A percentile compares a stretch with the other conserved stretches of the same genome.
Evolutionary conservation across 305 asterid genomes (phyloP).

Genomic region (Fraxinus baroniana): DNA sequence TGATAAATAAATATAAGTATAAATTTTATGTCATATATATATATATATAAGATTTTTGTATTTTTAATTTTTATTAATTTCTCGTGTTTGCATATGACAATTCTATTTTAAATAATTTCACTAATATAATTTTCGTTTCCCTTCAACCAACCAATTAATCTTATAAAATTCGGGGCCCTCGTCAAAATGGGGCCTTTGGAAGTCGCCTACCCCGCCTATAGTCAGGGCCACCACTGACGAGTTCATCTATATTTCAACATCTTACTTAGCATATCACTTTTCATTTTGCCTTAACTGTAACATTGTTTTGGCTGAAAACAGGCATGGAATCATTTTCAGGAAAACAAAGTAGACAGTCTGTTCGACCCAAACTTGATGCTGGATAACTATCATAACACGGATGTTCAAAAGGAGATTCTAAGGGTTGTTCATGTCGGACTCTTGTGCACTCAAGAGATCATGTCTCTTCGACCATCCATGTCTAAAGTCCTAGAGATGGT

Average conservation of each 20-base stretch:
- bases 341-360: conserved; percentile 41
- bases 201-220: too few relatives aligned
- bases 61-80: too few relatives aligned
- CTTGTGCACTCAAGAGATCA: conserved; percentile 68
- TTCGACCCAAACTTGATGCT: conserved; percentile 65
- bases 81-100: too few relatives aligned
- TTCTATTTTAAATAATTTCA: too few relatives aligned
- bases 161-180: too few relatives aligned
- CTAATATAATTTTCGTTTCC: too few relatives aligned
- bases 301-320: conserved; percentile 14
- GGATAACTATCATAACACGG: conserved; percentile 36
- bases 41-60: too few relatives aligned
- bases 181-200: too few relatives aligned
- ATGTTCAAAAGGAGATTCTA: conserved; percentile 39
- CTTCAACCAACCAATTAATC: too few relatives aligned
- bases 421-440: conserved; percentile 72
- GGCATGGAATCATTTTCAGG: conserved; percentile 32
- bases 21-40: too few relatives aligned
- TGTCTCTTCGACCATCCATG: conserved; percentile 66
- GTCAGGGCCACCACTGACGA: too few relatives aligned
- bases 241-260: not conserved
- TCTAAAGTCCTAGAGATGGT: conserved; percentile 62
- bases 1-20: too few relatives aligned
- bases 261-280: not conserved
- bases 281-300: not conserved